phyloP scores from a whole-genome alignment of 2,329 filamentous ascomycete genomes.

The Pyricularia grisea region DNA sequence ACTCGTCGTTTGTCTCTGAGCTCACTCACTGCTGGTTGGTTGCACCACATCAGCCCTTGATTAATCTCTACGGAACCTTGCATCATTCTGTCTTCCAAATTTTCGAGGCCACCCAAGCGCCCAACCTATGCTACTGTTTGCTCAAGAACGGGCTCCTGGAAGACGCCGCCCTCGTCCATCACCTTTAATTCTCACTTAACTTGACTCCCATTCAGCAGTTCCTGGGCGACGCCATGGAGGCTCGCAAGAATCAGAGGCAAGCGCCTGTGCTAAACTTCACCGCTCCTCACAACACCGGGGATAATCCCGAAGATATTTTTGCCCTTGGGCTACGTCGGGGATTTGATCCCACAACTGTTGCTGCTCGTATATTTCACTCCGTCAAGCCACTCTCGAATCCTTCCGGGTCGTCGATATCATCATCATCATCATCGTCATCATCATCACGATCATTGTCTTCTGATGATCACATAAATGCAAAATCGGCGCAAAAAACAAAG shows the following conservation, averaged over 20 bases:
- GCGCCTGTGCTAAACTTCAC: background rate
- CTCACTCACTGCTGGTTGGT: background rate
- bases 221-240: background rate
- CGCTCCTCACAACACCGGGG: background rate
- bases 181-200: background rate
- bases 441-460: background rate
- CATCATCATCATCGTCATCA: background rate
- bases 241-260: background rate
- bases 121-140: background rate
- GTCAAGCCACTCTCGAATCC: background rate
- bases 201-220: background rate
- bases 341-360: background rate
- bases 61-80: background rate
- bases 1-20: background rate
- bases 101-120: background rate
- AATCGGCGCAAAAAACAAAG: background rate
- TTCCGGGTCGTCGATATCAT: background rate
- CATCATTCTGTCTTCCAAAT: background rate
- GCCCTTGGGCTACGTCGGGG: background rate
- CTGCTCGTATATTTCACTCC: background rate
- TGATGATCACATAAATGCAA: background rate
- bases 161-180: background rate
- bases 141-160: background rate
- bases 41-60: background rate
- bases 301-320: background rate